A percentile compares a stretch with the other conserved stretches of the same genome.
Conservation (phyloP, 2,329 filamentous ascomycete genomes). For the Hyphodiscus sp. region DNA sequence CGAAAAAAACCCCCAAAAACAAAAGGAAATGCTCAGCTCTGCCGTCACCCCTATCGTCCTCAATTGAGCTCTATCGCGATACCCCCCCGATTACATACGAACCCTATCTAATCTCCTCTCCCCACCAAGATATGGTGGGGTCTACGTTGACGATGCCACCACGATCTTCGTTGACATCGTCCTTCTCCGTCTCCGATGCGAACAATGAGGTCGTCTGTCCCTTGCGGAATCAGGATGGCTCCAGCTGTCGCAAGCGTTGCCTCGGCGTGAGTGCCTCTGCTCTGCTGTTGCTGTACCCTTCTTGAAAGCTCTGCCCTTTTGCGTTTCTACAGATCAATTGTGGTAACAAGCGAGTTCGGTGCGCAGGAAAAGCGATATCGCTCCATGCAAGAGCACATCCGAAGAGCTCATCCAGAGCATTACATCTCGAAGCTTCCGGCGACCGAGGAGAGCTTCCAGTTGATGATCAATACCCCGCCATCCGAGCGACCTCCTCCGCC, state of each 20-base stretch:
- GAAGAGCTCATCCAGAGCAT: slow-evolving; percentile 90
- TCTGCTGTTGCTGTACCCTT: slow-evolving; percentile 25
- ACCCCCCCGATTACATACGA: slow-evolving; percentile 15
- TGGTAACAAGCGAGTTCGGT: slow-evolving; percentile 29
- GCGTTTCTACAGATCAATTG: slow-evolving; percentile 26
- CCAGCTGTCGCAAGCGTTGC: slow-evolving; percentile 94
- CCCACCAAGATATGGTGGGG: slow-evolving; percentile 44
- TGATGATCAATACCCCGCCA: slow-evolving; percentile 92
- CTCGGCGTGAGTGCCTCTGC: slow-evolving; percentile 73
- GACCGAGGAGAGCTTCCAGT: slow-evolving; percentile 92
- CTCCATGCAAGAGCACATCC: slow-evolving; percentile 99
- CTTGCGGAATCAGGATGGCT: slow-evolving; percentile 91
- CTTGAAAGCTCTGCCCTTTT: slow-evolving; percentile 19
- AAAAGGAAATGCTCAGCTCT: slow-evolving; percentile 7
- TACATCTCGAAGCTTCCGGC: slow-evolving; percentile 97
- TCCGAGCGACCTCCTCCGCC: slow-evolving; percentile 33
- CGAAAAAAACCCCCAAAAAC: too few species aligned
- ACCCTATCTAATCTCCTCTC: slow-evolving; percentile 18
- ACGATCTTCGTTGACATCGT: slow-evolving; percentile 77
- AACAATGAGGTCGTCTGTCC: slow-evolving; percentile 97
- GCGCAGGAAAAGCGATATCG: slow-evolving; percentile 86
- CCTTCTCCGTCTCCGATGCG: slow-evolving; percentile 85
- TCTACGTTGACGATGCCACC: slow-evolving; percentile 69
- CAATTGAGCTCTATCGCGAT: slow-evolving; percentile 18
- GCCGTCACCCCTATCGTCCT: slow-evolving; percentile 7